Conservation (phyloP, 768 basidiomycete genomes). For the Asterophora lycoperdoides region DNA sequence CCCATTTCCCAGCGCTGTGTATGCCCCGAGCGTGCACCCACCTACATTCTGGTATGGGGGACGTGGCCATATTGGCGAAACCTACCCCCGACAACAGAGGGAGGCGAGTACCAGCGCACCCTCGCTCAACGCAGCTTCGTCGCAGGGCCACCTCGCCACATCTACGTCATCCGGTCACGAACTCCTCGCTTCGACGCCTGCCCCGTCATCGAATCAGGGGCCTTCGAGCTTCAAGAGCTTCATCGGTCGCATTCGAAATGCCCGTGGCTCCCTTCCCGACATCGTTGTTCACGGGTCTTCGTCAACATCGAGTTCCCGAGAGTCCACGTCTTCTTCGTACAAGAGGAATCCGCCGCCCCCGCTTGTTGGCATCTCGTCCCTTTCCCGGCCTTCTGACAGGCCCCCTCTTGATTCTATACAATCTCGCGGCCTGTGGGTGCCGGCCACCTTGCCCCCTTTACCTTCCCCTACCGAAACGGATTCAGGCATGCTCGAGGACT, state of each 20-base stretch:
- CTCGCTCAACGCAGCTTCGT: slow-evolving; percentile 10
- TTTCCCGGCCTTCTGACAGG: slow-evolving; percentile 12
- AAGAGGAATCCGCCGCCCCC: background rate
- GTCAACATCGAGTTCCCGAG: slow-evolving; percentile 2
- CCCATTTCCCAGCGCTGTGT: background rate
- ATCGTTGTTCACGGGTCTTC: slow-evolving; percentile 6
- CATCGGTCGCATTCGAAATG: slow-evolving; percentile 4
- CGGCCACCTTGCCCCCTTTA: slow-evolving; percentile 22
- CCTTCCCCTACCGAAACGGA: slow-evolving; percentile 26
- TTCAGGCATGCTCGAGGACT: slow-evolving; percentile 26
- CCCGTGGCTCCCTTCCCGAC: slow-evolving; percentile 1
- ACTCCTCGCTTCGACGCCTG: background rate
- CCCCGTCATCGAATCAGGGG: background rate
- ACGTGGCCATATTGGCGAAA: background rate
- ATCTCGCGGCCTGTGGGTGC: slow-evolving; percentile 19
- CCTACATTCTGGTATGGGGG: slow-evolving; percentile 4
- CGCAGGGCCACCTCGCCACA: slow-evolving; percentile 2
- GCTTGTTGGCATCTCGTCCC: slow-evolving; percentile 12
- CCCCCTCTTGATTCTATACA: slow-evolving; percentile 10
- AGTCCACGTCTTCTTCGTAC: slow-evolving; percentile 1
- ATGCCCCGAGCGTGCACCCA: background rate
- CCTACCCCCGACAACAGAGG: background rate
- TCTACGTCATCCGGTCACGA: slow-evolving; percentile 8
- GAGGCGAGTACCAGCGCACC: slow-evolving; percentile 6
- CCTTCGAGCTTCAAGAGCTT: slow-evolving; percentile 2